Base-by-base conservation (phyloP, 257 asterid species). In the Catharanthus roseus region DNA sequence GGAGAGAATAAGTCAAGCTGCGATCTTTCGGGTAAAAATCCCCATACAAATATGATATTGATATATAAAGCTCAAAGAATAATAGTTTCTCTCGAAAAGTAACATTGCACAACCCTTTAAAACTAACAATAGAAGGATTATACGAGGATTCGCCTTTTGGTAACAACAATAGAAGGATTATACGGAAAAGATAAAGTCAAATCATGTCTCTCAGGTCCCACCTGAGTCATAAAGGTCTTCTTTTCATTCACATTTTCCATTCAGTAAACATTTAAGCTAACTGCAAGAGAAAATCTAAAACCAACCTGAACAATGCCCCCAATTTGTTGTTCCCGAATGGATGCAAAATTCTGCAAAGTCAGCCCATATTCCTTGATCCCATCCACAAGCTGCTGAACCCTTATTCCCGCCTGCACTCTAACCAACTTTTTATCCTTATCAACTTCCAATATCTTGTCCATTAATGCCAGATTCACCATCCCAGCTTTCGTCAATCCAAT, bases 371-470 rank as follows among this genome's bases (percentile, higher is more conserved):
- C 91, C 73, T 93, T 88, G 71, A 91, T 85, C 81, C 86, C 96
- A 85, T 93, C 97, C 45, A 93, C 97, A 67, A 91, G 95, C 83
- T 89, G 84, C 87, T 91, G 99, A 80, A 93, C 99, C 82, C 97
- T 82, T 50, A 88, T 91, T 74, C 99, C 99, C 1, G 99, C 96
- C 82, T 89, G 85, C 7, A 91, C 99, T n/a, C 82, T 83, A 44
- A 95, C 99, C 85, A 85, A 82, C 84, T 86, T 91, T 69, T 70
- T 91, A 76, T 83, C 90, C 87, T 77, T 76, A 77, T 95, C 97
- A 81, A 95, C 99, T 78, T 86, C 96, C 91, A 95, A 75, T 53
- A 95, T 95, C 88, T 67, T 71, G 80, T 93, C 99, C 99, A 93
- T 89, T 81, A 91, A 72, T 13, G 87, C 97, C 86, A 93, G 82